Percentiles rank a stretch among this genome's conserved stretches.
phyloP scores from a whole-genome alignment of 345 rosid genomes.

The Pugionium dolabratum region DNA sequence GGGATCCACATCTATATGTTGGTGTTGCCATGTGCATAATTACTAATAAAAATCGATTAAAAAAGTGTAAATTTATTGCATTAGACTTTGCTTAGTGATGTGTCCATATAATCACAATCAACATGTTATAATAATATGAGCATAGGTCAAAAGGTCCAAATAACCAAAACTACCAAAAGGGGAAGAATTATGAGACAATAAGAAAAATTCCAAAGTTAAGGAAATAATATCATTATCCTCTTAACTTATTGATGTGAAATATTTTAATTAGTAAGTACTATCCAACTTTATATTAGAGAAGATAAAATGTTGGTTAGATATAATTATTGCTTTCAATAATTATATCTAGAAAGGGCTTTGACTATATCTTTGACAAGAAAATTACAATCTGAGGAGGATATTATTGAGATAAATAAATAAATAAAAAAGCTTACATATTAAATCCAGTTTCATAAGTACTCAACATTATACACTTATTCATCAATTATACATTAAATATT shows the following conservation, averaged over 20 bases:
- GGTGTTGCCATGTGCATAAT: slow-evolving; percentile 39
- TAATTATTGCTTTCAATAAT: slow-evolving; percentile 34
- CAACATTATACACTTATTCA: slow-evolving; percentile 36
- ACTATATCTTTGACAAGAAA: neutral
- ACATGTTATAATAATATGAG: neutral
- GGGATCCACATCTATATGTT: slow-evolving; percentile 37
- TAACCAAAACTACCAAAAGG: slow-evolving; percentile 6
- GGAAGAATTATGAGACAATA: neutral
- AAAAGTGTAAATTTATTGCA: slow-evolving; percentile 21
- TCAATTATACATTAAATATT: slow-evolving; percentile 11
- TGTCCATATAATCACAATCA: neutral
- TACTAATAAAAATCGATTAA: slow-evolving; percentile 27
- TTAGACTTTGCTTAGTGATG: slow-evolving; percentile 24
- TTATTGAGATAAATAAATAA: neutral
- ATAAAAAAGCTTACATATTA: slow-evolving; percentile 29
- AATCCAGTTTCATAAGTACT: slow-evolving; percentile 41
- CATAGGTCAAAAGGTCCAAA: neutral
- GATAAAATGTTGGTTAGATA: slow-evolving; percentile 21
- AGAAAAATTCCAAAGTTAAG: neutral
- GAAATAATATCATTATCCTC: neutral
- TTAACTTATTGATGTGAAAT: slow-evolving; percentile 31
- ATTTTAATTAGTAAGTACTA: slow-evolving; percentile 24
- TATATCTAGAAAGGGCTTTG: slow-evolving; percentile 9
- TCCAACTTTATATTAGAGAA: slow-evolving; percentile 20
- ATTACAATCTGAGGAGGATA: neutral